Evolutionary conservation across 768 basidiomycete species (phyloP), one percentile per base, ranked within the genome.

Genomic region (Trichaptum fuscoviolaceum): DNA sequence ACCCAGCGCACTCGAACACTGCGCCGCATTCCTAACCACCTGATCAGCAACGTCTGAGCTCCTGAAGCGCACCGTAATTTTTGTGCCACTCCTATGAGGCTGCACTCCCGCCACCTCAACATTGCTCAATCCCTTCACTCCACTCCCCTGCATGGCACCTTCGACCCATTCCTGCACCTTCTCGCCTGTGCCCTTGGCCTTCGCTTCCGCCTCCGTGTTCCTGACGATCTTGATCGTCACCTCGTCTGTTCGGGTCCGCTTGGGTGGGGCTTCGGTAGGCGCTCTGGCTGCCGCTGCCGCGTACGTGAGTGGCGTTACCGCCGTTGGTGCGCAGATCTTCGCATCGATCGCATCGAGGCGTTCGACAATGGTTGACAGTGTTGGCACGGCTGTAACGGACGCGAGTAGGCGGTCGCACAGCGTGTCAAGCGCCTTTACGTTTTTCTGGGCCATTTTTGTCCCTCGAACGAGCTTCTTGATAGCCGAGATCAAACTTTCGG

Each of bases 361-460:
- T 12, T 52, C 42, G 42, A 52, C 42, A 52, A 52, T 52, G 42
- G 42, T 52, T 12, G 42, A 12, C 10, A 52, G 42, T 15, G 42
- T 20, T 12, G 42, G 42, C 42, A 52, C 42, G 20, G 42, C 42
- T 52, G 42, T 52, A 52, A 52, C 42, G 42, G 42, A 52, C 42
- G 42, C 42, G 42, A 52, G 42, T 52, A 52, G 42, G 42, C 42
- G 42, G 42, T 52, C 20, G 42, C 42, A 52, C 42, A 52, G 42
- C 42, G 12, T 52, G 42, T 52, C 42, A 12, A 52, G 42, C 42
- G 20, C 42, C 15, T 52, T 52, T 52, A 52, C 10, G 42, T 52
- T 52, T 52, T 52, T 52, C 42, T 52, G 42, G 42, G 42, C 42
- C 42, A 52, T 52, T 52, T 52, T 52, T 52, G 42, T 52, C 42